Conservation (phyloP, 2,329 filamentous ascomycete genomes). For the Esteya vermicola region DNA sequence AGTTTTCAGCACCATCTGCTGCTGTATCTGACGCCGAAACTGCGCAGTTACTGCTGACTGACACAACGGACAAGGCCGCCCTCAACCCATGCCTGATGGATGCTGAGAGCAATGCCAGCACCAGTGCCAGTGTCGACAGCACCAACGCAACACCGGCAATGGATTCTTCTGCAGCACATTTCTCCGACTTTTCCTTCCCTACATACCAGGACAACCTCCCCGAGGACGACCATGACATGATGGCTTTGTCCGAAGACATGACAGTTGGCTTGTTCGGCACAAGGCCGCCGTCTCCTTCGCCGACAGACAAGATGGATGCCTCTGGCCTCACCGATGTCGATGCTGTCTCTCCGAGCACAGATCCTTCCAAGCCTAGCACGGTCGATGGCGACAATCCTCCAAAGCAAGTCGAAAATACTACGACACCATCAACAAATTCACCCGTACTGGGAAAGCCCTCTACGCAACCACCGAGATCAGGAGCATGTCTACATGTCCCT, state of each 20-base stretch:
- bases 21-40: slow-evolving; percentile 15
- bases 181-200: slow-evolving; percentile 38
- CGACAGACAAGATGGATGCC: too few species aligned
- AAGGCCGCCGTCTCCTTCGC: slow-evolving; percentile 2
- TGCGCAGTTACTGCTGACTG: slow-evolving; percentile 16
- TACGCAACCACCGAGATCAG: not conserved
- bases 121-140: too few species aligned
- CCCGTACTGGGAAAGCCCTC: not conserved
- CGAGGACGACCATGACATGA: slow-evolving; percentile 21
- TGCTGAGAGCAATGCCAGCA: slow-evolving; percentile 1
- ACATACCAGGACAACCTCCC: slow-evolving; percentile 25
- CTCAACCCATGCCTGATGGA: slow-evolving; percentile 24
- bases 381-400: too few species aligned
- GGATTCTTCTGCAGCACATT: slow-evolving; percentile 26
- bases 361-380: not conserved
- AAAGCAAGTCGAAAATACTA: too few species aligned
- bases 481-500: slow-evolving; percentile 18
- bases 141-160: slow-evolving; percentile 23
- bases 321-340: too few species aligned
- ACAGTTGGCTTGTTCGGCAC: slow-evolving; percentile 16
- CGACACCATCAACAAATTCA: not conserved
- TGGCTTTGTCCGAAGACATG: slow-evolving; percentile 20
- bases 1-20: slow-evolving; percentile 16
- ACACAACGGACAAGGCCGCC: slow-evolving; percentile 16
- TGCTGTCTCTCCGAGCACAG: too few species aligned